A percentile compares a stretch with the other conserved stretches of the same genome.
Evolutionary conservation across 2,329 filamentous ascomycete species (phyloP).

Genomic region (Bretziella fagacearum): DNA sequence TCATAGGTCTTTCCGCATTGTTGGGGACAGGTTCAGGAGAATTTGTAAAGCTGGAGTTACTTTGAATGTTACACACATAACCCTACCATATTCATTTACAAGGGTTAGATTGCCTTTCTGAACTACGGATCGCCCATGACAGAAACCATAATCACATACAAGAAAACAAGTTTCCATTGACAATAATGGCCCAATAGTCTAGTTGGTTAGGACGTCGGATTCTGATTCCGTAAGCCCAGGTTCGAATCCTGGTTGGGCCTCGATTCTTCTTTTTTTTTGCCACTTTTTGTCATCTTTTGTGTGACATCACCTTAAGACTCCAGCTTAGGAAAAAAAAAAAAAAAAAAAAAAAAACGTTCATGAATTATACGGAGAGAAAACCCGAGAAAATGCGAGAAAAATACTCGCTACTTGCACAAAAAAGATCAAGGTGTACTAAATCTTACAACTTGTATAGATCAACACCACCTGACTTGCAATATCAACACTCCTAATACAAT

Average conservation of each 20-base stretch:
- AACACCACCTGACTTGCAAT: not conserved
- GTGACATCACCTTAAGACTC: not conserved
- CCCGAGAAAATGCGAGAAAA: too few species aligned
- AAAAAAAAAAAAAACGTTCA: too few species aligned
- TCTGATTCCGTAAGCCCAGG: slow-evolving; percentile 7
- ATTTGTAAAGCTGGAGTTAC: not conserved
- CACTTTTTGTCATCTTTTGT: not conserved
- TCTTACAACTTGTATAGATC: not conserved
- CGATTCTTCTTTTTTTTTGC: not conserved
- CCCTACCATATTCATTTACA: not conserved
- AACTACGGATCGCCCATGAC: not conserved
- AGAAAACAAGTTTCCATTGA: not conserved
- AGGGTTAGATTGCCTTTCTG: not conserved
- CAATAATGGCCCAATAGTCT: slow-evolving; percentile 10
- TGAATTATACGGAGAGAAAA: too few species aligned
- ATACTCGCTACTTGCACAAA: too few species aligned
- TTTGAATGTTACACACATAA: not conserved
- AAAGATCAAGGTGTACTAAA: too few species aligned
- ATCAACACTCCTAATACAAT: too few species aligned
- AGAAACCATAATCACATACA: too few species aligned
- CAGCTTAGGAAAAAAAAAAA: too few species aligned
- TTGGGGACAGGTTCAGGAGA: not conserved
- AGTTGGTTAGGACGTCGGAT: slow-evolving; percentile 14
- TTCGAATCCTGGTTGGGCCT: slow-evolving; percentile 14
- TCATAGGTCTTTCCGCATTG: not conserved